phyloP scores from a whole-genome alignment of 768 basidiomycete genomes.

The Agaricus subrufescens region DNA sequence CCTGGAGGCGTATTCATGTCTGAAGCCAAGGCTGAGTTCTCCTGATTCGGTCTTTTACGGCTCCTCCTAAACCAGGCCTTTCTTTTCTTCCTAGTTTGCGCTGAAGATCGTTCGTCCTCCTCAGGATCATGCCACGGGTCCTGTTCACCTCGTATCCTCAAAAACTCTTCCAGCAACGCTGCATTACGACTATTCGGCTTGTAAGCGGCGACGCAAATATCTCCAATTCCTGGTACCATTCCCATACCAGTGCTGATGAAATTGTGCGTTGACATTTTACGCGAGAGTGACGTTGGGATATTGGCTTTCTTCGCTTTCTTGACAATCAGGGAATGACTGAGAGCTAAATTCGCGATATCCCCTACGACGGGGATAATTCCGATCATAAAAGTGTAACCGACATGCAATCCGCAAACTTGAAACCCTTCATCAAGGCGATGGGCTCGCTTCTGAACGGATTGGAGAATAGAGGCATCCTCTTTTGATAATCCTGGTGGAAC shows the following conservation, averaged over 20 bases:
- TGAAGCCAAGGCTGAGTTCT: slow-evolving; percentile 54
- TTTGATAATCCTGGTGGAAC: slow-evolving; percentile 72
- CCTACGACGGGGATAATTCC: slow-evolving; percentile 70
- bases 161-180: slow-evolving; percentile 76
- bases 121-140: slow-evolving; percentile 48
- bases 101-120: slow-evolving; percentile 14
- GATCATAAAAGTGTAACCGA: slow-evolving; percentile 86
- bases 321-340: slow-evolving; percentile 77
- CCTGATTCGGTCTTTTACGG: slow-evolving; percentile 32
- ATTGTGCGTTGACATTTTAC: slow-evolving; percentile 76
- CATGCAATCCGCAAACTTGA: slow-evolving; percentile 69
- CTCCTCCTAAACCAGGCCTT: slow-evolving; percentile 19
- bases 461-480: slow-evolving; percentile 71
- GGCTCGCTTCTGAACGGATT: slow-evolving; percentile 70
- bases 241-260: slow-evolving; percentile 63
- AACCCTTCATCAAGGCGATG: slow-evolving; percentile 89
- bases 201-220: slow-evolving; percentile 69
- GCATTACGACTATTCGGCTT: slow-evolving; percentile 92
- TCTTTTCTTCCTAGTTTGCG: slow-evolving; percentile 16
- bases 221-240: slow-evolving; percentile 67
- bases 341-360: slow-evolving; percentile 52
- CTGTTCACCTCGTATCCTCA: slow-evolving; percentile 74
- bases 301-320: slow-evolving; percentile 74
- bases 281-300: slow-evolving; percentile 57
- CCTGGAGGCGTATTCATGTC: too few species aligned